Base-by-base conservation (phyloP, 192 early-diverging fungal genomes). In the Mortierella alpina region DNA sequence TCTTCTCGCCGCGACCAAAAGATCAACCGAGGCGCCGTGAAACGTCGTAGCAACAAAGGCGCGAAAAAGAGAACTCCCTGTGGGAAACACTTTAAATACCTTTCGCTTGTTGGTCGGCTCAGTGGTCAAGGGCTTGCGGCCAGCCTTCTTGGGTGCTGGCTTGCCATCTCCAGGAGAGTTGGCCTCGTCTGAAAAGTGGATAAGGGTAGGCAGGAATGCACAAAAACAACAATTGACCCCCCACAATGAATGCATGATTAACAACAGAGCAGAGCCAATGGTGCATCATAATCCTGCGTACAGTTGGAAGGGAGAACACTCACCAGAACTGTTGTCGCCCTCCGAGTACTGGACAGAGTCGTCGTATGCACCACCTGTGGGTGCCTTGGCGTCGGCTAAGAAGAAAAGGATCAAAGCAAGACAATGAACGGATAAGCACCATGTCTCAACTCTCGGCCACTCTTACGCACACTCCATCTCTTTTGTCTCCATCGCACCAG, bases 121-220 rank as follows among this genome's bases (percentile, higher is more conserved):
- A 17, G 87, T 89, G 6, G 83, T 87, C 44, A 92, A 84, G 12
- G 89, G 89, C 71, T 91, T 91, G 52, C 91, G 74, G 13, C 91
- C 91, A n/a, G 91, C 86, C 52, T 87, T 88, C 67, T 88, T 89
- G 23, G 73, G 71, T 59, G 83, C 85, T 41, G 82, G 84, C 51
- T 82, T 84, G 55, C 86, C 84, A 20, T 86, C 84, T 5, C 70
- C 66, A 11, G 65, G 59, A 9, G 70, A 70, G 56, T 68, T 58
- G 9, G 65, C 70, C 39, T 80, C 77, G 58, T 80, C 77, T 80
- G 66, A 8, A 31, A 31, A 2, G 1, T 2, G 31, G 31, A 31
- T 31, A 1, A 31, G 31, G 31, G 31, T 31, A 3, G 31, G 31
- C 31, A 31, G 31, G 31, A 31, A 1, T 3, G 31, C 1, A 31